phyloP scores from a whole-genome alignment of 805 yeast species.

The Cyberlindnera mrakii region DNA sequence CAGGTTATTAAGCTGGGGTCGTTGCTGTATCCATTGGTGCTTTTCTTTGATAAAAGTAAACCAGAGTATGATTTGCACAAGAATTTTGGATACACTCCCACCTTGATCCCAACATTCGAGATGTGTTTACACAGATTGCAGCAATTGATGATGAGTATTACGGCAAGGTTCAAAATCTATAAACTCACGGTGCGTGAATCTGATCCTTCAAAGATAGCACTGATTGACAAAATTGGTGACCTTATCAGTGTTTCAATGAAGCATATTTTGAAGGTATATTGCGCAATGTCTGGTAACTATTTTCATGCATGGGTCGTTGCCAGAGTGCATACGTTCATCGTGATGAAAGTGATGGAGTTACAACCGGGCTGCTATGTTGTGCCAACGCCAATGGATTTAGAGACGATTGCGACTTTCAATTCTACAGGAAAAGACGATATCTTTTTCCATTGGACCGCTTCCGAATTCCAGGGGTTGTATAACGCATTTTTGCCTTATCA shows the following conservation, averaged over 20 bases:
- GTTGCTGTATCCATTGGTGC: constrained; percentile 6
- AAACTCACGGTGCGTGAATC: constrained; percentile 7
- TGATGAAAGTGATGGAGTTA: constrained; percentile 7
- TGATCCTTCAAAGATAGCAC: not conserved
- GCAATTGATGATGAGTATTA: constrained; percentile 13
- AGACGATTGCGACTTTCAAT: constrained; percentile 10
- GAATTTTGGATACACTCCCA: constrained; percentile 18
- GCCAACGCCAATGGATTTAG: constrained; percentile 4
- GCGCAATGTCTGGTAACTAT: constrained; percentile 15
- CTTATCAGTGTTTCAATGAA: constrained; percentile 1
- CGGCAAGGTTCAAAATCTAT: constrained; percentile 16
- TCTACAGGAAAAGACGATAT: constrained; percentile 10
- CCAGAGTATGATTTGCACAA: constrained; percentile 12
- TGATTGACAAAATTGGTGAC: constrained; percentile 12
- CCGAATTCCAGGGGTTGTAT: constrained; percentile 11
- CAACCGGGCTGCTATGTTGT: not conserved
- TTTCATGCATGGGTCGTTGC: constrained; percentile 23
- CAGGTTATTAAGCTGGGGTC: constrained; percentile 5
- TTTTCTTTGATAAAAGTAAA: constrained; percentile 13
- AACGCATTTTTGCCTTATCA: constrained; percentile 4
- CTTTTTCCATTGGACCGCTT: constrained; percentile 7
- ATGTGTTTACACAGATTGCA: constrained; percentile 14
- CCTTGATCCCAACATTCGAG: constrained; percentile 19
- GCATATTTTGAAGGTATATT: constrained; percentile 8
- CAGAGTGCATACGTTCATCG: constrained; percentile 18